phyloP scores from a whole-genome alignment of 805 yeast species.

The Sugiyamaella mastotermitis region DNA sequence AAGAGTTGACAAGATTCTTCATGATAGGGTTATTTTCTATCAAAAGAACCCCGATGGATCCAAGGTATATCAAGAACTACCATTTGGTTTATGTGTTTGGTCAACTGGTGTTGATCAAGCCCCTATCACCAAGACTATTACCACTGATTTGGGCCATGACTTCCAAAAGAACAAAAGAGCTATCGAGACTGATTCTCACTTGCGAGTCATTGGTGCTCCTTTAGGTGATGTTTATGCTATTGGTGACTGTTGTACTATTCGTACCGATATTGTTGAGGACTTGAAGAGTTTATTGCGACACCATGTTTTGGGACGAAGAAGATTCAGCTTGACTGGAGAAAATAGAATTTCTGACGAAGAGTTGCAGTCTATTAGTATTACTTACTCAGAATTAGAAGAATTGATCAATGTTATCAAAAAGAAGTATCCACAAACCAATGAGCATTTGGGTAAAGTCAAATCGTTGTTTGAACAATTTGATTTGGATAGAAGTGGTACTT shows the following conservation, averaged over 20 bases:
- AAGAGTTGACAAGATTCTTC: constrained; percentile 52
- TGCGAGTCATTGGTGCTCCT: constrained; percentile 64
- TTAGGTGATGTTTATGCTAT: constrained; percentile 63
- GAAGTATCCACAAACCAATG: constrained; percentile 53
- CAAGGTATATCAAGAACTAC: constrained; percentile 40
- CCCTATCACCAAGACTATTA: constrained; percentile 53
- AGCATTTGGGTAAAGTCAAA: constrained; percentile 46
- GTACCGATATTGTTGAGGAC: constrained; percentile 53
- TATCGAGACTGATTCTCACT: constrained; percentile 69
- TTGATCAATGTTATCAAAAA: constrained; percentile 43
- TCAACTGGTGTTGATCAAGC: constrained; percentile 70
- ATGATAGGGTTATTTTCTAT: constrained; percentile 52
- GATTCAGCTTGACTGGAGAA: constrained; percentile 14
- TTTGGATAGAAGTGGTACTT: constrained; percentile 39
- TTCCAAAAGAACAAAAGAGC: constrained; percentile 60
- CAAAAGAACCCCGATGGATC: constrained; percentile 37
- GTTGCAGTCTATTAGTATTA: constrained; percentile 42
- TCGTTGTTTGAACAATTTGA: constrained; percentile 51
- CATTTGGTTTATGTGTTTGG: constrained; percentile 69
- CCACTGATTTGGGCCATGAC: constrained; percentile 37
- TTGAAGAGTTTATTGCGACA: constrained; percentile 42
- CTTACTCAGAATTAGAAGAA: constrained; percentile 43
- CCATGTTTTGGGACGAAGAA: constrained; percentile 18
- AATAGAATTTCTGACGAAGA: constrained; percentile 40
- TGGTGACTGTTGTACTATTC: constrained; percentile 66